Conservation (phyloP, 176 grass and related monocot species). For the Puya raimondii region DNA sequence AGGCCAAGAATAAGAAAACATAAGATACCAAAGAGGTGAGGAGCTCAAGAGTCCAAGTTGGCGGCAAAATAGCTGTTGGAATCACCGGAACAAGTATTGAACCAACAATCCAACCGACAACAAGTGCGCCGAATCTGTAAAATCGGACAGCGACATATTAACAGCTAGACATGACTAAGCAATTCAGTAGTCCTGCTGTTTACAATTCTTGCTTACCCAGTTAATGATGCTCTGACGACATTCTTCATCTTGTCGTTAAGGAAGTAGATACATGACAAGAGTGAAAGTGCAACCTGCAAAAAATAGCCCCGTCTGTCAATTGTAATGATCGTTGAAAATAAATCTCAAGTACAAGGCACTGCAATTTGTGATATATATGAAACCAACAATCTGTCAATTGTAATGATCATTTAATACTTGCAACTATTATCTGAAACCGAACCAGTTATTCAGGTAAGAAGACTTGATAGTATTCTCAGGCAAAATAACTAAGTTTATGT, state of each 20-base stretch:
- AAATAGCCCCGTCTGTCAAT: neutral
- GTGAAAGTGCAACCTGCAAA: constrained; percentile 77
- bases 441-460: too few relatives aligned
- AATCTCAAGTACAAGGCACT: too few relatives aligned
- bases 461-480: too few relatives aligned
- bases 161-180: constrained; percentile 9
- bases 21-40: constrained; percentile 78
- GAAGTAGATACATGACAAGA: constrained; percentile 87
- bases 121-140: constrained; percentile 76
- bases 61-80: constrained; percentile 66
- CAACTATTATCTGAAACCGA: too few relatives aligned
- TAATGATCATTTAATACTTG: too few relatives aligned
- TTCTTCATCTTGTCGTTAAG: constrained; percentile 99
- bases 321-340: too few relatives aligned
- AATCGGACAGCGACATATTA: constrained; percentile 8
- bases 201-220: constrained; percentile 44
- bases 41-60: constrained; percentile 91
- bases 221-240: constrained; percentile 53
- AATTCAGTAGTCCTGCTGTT: neutral
- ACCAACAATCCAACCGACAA: constrained; percentile 73
- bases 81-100: constrained; percentile 64
- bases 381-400: too few relatives aligned
- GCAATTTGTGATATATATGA: too few relatives aligned
- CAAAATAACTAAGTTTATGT: too few relatives aligned
- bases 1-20: constrained; percentile 79